Conservation (phyloP, 2,329 filamentous ascomycete genomes). For the Davidsoniella neocaledoniae region DNA sequence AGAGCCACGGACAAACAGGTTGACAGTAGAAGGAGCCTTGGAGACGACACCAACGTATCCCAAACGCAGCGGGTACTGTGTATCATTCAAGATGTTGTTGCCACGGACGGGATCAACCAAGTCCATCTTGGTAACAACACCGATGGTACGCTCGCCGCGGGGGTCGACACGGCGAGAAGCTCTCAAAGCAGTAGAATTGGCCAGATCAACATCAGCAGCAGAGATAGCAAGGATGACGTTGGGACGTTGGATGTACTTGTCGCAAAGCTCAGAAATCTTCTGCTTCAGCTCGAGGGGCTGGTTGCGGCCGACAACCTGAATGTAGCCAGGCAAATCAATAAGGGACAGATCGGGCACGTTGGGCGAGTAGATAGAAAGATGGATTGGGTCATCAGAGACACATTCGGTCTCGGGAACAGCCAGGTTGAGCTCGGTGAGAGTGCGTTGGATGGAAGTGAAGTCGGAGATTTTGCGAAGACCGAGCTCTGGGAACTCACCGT, state of each 20-base stretch:
- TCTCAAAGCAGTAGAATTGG: constrained; percentile 83
- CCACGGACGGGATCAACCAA: constrained; percentile 74
- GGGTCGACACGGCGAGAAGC: constrained; percentile 87
- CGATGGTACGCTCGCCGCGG: constrained; percentile 86
- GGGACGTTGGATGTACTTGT: constrained; percentile 92
- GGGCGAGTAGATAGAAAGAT: constrained; percentile 86
- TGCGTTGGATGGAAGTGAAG: constrained; percentile 82
- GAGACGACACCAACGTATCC: constrained; percentile 94
- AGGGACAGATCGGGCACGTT: constrained; percentile 89
- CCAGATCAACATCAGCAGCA: constrained; percentile 89
- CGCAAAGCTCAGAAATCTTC: constrained; percentile 88
- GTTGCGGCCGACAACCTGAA: constrained; percentile 82
- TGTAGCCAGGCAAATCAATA: constrained; percentile 93
- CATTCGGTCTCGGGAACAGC: constrained; percentile 83
- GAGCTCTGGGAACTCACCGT: constrained; percentile 88
- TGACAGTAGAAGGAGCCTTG: constrained; percentile 48
- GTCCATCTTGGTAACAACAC: constrained; percentile 99
- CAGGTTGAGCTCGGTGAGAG: constrained; percentile 83
- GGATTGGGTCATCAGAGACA: constrained; percentile 92
- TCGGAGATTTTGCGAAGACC: constrained; percentile 81
- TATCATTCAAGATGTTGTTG: constrained; percentile 62
- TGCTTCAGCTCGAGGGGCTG: constrained; percentile 85
- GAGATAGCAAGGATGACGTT: constrained; percentile 97
- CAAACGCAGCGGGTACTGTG: constrained; percentile 84
- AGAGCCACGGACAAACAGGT: constrained; percentile 66